A percentile compares a stretch with the other conserved stretches of the same genome.
Conservation (phyloP, 179 eudicot species). For the Gypsophila paniculata region DNA sequence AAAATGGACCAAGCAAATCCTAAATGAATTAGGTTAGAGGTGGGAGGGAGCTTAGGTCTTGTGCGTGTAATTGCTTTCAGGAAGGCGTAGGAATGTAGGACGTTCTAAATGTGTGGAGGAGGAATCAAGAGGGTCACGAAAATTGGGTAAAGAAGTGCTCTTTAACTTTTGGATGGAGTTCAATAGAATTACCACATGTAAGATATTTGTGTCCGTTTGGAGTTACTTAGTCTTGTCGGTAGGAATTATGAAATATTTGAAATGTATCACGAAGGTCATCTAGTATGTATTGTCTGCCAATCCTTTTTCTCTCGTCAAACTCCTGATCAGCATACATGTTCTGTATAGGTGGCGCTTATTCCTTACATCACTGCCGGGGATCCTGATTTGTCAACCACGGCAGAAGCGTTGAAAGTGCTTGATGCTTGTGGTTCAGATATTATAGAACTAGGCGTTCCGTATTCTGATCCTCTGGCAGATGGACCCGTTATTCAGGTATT, state of each 20-base stretch:
- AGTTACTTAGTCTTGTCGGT: not conserved
- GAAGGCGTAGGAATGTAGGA: not conserved
- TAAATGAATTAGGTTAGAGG: not conserved
- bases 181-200: not conserved
- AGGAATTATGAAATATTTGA: not conserved
- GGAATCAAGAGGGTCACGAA: not conserved
- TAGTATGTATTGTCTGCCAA: not conserved
- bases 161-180: not conserved
- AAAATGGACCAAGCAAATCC: too few relatives aligned
- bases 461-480: constrained; percentile 94
- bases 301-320: not conserved
- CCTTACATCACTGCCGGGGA: constrained; percentile 98
- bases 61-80: not conserved
- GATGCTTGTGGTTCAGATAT: constrained; percentile 89
- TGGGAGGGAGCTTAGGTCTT: not conserved
- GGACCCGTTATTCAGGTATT: constrained; percentile 95
- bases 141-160: not conserved
- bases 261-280: too few relatives aligned
- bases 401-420: constrained; percentile 82
- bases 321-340: constrained; percentile 22
- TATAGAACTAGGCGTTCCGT: constrained; percentile 85
- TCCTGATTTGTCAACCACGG: constrained; percentile 87
- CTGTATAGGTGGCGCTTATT: constrained; percentile 73
- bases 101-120: not conserved
- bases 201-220: not conserved